Percentiles rank a stretch among this genome's conserved stretches.
Evolutionary conservation across 2,329 filamentous ascomycete genomes (phyloP).

Genomic region (Ilyonectria sp.): DNA sequence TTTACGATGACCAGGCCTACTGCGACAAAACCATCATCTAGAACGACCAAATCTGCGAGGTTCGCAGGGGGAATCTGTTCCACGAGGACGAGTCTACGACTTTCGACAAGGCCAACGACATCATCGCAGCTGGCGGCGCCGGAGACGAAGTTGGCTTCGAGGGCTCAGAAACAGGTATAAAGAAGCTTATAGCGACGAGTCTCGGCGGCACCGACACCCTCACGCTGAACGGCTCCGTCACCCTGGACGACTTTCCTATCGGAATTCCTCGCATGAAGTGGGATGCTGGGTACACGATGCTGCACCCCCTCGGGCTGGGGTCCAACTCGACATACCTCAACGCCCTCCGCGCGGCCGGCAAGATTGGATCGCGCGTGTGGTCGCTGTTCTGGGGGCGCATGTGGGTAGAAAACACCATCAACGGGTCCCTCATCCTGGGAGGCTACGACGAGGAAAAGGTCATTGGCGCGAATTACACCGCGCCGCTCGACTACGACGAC

Average conservation of each 20-base stretch:
- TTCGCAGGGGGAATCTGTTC: conserved; percentile 43
- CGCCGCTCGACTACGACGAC: conserved; percentile 36
- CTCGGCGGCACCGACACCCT: conserved; percentile 43
- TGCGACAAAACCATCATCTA: conserved; percentile 48
- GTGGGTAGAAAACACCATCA: conserved; percentile 46
- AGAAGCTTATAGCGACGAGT: conserved; percentile 40
- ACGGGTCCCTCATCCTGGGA: conserved; percentile 52
- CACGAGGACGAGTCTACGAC: conserved; percentile 34
- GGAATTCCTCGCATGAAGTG: conserved; percentile 47
- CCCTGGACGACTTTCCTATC: conserved; percentile 38
- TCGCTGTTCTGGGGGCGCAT: conserved; percentile 56
- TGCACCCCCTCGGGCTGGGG: conserved; percentile 50
- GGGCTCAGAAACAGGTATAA: conserved; percentile 41
- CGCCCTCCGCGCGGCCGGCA: conserved; percentile 35
- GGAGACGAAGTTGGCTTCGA: conserved; percentile 29
- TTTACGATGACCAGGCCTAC: conserved; percentile 49
- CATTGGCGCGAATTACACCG: conserved; percentile 48
- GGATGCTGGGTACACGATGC: conserved; percentile 47
- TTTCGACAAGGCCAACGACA: conserved; percentile 29
- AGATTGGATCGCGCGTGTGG: conserved; percentile 51
- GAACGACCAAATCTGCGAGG: conserved; percentile 48
- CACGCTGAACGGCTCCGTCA: conserved; percentile 9
- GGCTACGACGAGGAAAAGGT: conserved; percentile 54
- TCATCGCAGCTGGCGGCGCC: conserved; percentile 40
- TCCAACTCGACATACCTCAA: conserved; percentile 52